Evolutionary conservation across 768 basidiomycete genomes (phyloP).

Genomic region (Termitomyces titanicus): DNA sequence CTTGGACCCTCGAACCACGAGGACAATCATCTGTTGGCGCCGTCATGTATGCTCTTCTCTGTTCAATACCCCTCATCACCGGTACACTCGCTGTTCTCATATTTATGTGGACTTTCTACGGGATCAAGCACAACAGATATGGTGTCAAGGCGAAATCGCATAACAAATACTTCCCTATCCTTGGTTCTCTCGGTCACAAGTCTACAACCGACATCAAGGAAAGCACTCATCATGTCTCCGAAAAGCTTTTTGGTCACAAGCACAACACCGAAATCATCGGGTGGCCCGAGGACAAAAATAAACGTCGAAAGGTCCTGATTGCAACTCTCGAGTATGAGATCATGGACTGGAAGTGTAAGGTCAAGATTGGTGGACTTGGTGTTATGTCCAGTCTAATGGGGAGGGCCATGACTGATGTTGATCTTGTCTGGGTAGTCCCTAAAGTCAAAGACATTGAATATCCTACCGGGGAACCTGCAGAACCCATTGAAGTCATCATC

Average conservation of each 20-base stretch:
- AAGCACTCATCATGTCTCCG: slow-evolving; percentile 47
- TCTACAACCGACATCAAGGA: slow-evolving; percentile 75
- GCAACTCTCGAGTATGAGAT: slow-evolving; percentile 94
- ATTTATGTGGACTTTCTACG: slow-evolving; percentile 97
- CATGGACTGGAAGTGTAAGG: slow-evolving; percentile 96
- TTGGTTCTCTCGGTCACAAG: slow-evolving; percentile 60
- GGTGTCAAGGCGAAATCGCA: slow-evolving; percentile 73
- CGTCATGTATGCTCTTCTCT: slow-evolving; percentile 83
- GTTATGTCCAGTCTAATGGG: slow-evolving; percentile 99
- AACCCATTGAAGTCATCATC: slow-evolving; percentile 94
- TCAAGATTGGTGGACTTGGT: slow-evolving; percentile 96
- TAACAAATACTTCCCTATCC: slow-evolving; percentile 86
- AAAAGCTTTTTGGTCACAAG: slow-evolving; percentile 72
- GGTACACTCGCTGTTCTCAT: slow-evolving; percentile 76
- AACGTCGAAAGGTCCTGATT: slow-evolving; percentile 88
- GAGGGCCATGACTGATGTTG: slow-evolving; percentile 97
- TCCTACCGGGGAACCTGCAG: slow-evolving; percentile 85
- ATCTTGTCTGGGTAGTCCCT: slow-evolving; percentile 89
- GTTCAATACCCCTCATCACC: slow-evolving; percentile 81
- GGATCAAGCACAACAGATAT: slow-evolving; percentile 91
- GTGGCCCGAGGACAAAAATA: slow-evolving; percentile 94
- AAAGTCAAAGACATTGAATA: slow-evolving; percentile 96
- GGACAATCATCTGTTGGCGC: slow-evolving; percentile 79
- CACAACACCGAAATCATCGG: slow-evolving; percentile 75
- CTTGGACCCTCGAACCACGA: slow-evolving; percentile 78